Evolutionary conservation across 148 eudicot genomes (phyloP).

Genomic region (Chenopodium album): DNA sequence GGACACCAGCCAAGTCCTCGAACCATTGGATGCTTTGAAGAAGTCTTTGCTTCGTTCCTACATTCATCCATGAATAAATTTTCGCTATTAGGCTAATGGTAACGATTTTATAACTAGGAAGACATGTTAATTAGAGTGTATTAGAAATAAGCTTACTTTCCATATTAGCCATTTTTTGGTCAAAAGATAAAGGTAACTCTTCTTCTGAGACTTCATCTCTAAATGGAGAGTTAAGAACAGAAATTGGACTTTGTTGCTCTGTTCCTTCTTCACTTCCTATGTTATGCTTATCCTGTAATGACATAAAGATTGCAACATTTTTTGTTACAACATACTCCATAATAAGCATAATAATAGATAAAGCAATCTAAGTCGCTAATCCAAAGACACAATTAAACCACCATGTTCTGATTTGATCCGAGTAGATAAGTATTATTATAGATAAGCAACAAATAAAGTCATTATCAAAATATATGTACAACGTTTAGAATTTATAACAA

Average conservation of each 20-base stretch:
- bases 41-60: conserved; percentile 41
- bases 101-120: neutral
- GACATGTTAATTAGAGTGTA: neutral
- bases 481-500: neutral
- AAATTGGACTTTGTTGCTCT: conserved; percentile 65
- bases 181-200: conserved; percentile 35
- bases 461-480: too few species aligned
- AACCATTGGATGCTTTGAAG: conserved; percentile 41
- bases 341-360: too few species aligned
- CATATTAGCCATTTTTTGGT: conserved; percentile 37
- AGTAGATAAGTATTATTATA: too few species aligned
- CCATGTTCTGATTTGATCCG: too few species aligned
- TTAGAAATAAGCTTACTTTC: conserved; percentile 32
- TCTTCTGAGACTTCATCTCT: conserved; percentile 36
- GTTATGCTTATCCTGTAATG: conserved; percentile 26
- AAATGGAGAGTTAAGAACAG: conserved; percentile 57
- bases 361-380: too few species aligned
- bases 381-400: too few species aligned
- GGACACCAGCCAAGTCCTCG: conserved; percentile 35
- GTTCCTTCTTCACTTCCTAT: conserved; percentile 35
- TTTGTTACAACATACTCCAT: neutral
- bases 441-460: too few species aligned
- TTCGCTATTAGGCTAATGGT: neutral
- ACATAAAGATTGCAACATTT: neutral
- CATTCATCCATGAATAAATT: neutral